A percentile compares a stretch with the other conserved stretches of the same genome.
These are phyloP conservation scores for Quercus tomentella DNA, from an alignment of 331 rosid species.

Conservation along the genomic window DNA sequence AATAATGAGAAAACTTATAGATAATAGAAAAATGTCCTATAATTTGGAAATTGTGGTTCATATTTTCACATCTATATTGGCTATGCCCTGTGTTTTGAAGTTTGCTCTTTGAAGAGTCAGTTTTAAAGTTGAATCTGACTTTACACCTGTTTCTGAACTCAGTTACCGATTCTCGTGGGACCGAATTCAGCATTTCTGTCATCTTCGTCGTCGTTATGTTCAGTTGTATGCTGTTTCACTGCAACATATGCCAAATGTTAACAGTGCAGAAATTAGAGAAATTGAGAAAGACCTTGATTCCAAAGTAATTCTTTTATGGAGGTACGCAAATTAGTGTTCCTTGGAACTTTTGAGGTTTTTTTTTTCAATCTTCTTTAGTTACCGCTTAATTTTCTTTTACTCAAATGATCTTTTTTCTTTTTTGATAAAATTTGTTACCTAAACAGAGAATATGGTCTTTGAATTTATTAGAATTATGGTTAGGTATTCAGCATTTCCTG, in stretches of 20 bases:
- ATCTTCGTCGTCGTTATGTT: slow-evolving; percentile 82
- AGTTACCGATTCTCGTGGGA: slow-evolving; percentile 98
- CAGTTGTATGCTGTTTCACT: slow-evolving; percentile 77
- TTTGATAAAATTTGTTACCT: background rate
- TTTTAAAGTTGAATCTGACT: slow-evolving; percentile 28
- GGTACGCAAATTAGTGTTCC: slow-evolving; percentile 40
- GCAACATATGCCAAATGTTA: slow-evolving; percentile 47
- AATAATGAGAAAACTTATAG: background rate
- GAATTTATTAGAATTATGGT: background rate
- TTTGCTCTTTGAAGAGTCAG: slow-evolving; percentile 4
- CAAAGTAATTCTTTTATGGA: slow-evolving; percentile 95
- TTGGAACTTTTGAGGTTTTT: slow-evolving; percentile 4
- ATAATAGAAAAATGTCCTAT: background rate
- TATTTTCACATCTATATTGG: slow-evolving; percentile 1
- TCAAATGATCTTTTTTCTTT: background rate
- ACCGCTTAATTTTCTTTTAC: background rate
- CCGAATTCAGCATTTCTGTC: slow-evolving; percentile 79
- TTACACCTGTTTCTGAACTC: slow-evolving; percentile 26
- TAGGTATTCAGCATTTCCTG: too few species aligned
- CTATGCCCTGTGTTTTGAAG: background rate
- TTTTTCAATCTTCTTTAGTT: background rate
- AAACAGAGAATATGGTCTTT: background rate
- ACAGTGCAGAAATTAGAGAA: slow-evolving; percentile 64
- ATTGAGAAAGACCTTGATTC: slow-evolving; percentile 92
- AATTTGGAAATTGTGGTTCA: background rate